Conservation (phyloP, 202 grass and related monocot species). For the Carex sylvatica region DNA sequence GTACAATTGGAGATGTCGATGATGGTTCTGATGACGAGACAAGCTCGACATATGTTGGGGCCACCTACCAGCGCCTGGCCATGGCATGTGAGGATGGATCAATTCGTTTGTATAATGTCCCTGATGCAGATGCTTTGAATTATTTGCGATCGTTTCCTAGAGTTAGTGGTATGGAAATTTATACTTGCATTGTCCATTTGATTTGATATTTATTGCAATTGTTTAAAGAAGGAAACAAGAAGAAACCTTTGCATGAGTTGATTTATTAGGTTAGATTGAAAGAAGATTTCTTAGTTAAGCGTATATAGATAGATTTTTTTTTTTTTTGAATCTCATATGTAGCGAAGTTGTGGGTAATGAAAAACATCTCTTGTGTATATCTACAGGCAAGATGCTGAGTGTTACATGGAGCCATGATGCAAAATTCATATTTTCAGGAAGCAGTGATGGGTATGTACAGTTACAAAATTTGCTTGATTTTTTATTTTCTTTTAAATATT, state of each 20-base stretch:
- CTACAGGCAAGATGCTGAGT: constrained; percentile 74
- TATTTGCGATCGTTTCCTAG: constrained; percentile 81
- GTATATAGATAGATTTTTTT: not conserved
- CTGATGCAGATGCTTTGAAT: constrained; percentile 62
- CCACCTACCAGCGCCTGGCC: constrained; percentile 51
- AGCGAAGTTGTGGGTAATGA: not conserved
- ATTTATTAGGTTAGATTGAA: not conserved
- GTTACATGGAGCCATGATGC: constrained; percentile 80
- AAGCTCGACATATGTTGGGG: constrained; percentile 29
- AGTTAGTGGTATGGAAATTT: constrained; percentile 67
- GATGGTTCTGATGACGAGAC: constrained; percentile 47
- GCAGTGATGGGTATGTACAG: constrained; percentile 80
- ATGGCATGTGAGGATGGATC: constrained; percentile 91
- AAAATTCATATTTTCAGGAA: constrained; percentile 80
- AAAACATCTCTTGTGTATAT: constrained; percentile 5
- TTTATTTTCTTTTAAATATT: not conserved
- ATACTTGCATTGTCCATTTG: not conserved
- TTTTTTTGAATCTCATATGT: not conserved
- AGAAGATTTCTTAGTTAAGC: not conserved
- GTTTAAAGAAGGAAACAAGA: not conserved
- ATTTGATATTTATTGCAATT: constrained; percentile 18
- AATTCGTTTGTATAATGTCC: constrained; percentile 64
- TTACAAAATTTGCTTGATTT: constrained; percentile 20
- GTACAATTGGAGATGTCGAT: constrained; percentile 55
- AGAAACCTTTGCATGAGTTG: not conserved